Evolutionary conservation across 2,329 filamentous ascomycete genomes (phyloP).

Genomic region (Thermothelomyces thermophilus): DNA sequence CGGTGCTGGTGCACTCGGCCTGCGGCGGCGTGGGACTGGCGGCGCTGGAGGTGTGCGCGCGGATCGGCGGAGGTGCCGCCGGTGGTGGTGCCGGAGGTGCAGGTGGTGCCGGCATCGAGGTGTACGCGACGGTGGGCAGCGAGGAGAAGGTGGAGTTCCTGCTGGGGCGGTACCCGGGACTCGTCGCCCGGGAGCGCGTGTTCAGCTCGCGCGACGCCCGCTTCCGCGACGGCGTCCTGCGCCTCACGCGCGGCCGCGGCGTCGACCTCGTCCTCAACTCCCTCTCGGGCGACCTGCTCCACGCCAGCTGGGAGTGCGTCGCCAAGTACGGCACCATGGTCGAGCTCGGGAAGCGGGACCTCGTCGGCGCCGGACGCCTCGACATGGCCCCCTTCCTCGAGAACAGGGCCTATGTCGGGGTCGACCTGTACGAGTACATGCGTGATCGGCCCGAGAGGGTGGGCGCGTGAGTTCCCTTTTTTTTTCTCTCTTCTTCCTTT

Average conservation of each 20-base stretch:
- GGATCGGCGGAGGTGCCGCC: no score
- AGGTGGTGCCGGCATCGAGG: constrained; percentile 29
- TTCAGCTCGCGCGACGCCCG: constrained; percentile 30
- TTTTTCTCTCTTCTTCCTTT: not conserved
- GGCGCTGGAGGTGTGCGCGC: constrained; percentile 29
- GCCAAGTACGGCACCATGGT: constrained; percentile 12
- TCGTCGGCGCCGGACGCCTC: constrained; percentile 2
- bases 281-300: constrained; percentile 35
- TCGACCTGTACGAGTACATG: not conserved
- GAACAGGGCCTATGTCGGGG: constrained; percentile 12
- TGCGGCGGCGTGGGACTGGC: constrained; percentile 31
- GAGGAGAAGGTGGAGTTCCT: constrained; percentile 33
- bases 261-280: constrained; percentile 38
- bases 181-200: constrained; percentile 29
- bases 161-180: constrained; percentile 16
- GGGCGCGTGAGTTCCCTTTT: not conserved
- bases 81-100: constrained; percentile 29
- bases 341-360: constrained; percentile 16
- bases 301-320: constrained; percentile 38
- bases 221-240: constrained; percentile 29
- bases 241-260: constrained; percentile 27
- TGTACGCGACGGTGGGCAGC: constrained; percentile 33
- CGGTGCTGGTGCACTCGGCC: constrained; percentile 32
- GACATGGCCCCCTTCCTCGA: constrained; percentile 11
- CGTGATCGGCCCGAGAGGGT: not conserved